phyloP scores from a whole-genome alignment of 371 early-diverging fungal species.

The Nematocida homosporus region DNA sequence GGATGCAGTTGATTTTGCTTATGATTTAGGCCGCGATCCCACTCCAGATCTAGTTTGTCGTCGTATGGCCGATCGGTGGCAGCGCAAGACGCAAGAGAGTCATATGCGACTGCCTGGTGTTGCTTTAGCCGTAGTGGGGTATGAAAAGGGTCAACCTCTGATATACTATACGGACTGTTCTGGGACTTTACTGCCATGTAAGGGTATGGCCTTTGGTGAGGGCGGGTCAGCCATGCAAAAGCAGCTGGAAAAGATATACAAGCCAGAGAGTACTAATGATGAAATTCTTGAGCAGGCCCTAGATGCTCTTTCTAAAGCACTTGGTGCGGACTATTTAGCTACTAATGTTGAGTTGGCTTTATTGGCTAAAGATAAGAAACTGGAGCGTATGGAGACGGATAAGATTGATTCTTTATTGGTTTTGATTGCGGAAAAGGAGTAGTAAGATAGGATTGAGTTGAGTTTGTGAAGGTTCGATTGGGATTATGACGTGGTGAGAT shows the following conservation, averaged over 20 bases:
- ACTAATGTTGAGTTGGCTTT: conserved; percentile 64
- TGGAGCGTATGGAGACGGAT: conserved; percentile 46
- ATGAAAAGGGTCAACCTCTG: conserved; percentile 56
- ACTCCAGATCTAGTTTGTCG: conserved; percentile 66
- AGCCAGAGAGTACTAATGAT: conserved; percentile 14
- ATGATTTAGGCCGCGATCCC: conserved; percentile 59
- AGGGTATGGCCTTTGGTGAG: conserved; percentile 63
- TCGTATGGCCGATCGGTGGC: conserved; percentile 63
- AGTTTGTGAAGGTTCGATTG: too few relatives aligned
- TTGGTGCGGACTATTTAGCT: conserved; percentile 63
- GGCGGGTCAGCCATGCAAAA: conserved; percentile 63
- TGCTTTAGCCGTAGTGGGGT: conserved; percentile 64
- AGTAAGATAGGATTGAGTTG: background rate
- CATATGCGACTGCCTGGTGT: conserved; percentile 56
- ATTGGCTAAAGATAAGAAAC: conserved; percentile 25
- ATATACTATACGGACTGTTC: conserved; percentile 67
- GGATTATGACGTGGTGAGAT: background rate
- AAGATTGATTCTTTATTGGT: conserved; percentile 64
- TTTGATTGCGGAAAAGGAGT: conserved; percentile 62
- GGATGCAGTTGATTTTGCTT: conserved; percentile 40
- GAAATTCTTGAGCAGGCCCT: conserved; percentile 58
- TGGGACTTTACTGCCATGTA: conserved; percentile 61
- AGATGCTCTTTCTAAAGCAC: conserved; percentile 60
- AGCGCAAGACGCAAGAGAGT: conserved; percentile 61
- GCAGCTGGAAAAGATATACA: conserved; percentile 66